Conservation (phyloP, 352 stramenopile genomes). For the Globisporangium abappressorium region DNA sequence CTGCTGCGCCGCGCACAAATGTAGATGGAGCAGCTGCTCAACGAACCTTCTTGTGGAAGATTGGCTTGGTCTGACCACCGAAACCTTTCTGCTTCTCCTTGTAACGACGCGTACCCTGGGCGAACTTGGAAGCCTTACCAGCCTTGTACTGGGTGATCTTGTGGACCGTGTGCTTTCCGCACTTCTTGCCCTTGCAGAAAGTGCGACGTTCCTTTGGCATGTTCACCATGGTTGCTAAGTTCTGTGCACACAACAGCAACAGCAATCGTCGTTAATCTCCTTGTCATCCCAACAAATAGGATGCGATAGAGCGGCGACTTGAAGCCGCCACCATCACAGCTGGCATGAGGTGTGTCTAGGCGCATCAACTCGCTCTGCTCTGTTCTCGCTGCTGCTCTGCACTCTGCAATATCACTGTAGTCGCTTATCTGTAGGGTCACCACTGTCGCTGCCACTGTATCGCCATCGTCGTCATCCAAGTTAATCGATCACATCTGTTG, state of each 20-base stretch:
- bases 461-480: neutral
- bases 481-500: neutral
- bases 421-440: neutral
- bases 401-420: neutral
- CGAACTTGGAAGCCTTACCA: constrained; percentile 99
- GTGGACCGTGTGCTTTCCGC: constrained; percentile 98
- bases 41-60: constrained; percentile 99
- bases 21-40: neutral
- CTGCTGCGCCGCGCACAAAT: neutral
- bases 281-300: neutral
- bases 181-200: constrained; percentile 99
- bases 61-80: constrained; percentile 99
- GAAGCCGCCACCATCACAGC: neutral
- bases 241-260: constrained; percentile 26
- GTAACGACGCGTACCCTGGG: constrained; percentile 97
- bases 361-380: constrained; percentile 1
- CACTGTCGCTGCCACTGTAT: neutral
- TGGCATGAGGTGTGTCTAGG: neutral
- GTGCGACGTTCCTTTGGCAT: constrained; percentile 99
- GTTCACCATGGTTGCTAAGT: constrained; percentile 97
- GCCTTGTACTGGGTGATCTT: constrained; percentile 99
- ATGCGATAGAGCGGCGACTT: neutral
- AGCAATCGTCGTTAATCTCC: constrained; percentile 5
- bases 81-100: constrained; percentile 99
- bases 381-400: neutral